A percentile compares a stretch with the other conserved stretches of the same genome.
Conservation (phyloP, 139 green algal genomes). For the Tetradesmus lagerheimii region DNA sequence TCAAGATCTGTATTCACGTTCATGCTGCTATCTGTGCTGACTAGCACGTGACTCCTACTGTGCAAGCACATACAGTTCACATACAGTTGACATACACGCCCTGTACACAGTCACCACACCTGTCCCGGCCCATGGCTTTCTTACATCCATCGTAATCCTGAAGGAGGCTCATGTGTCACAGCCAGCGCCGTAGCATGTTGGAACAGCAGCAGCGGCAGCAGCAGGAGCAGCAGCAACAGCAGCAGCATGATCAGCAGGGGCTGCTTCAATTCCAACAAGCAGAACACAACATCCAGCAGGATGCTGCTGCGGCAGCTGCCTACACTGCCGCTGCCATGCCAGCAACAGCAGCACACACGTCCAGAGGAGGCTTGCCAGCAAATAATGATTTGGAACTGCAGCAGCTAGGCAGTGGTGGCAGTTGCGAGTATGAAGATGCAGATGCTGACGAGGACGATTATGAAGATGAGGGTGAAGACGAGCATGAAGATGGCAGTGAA, state of each 20-base stretch:
- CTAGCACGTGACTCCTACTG: not conserved
- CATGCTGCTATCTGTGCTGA: no score
- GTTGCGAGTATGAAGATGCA: not conserved
- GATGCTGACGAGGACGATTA: not conserved
- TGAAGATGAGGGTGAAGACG: not conserved
- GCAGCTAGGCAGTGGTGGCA: not conserved
- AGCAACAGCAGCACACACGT: not conserved
- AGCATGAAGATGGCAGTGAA: not conserved
- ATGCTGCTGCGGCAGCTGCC: not conserved
- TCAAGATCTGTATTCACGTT: no score
- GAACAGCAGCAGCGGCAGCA: constrained; percentile 22
- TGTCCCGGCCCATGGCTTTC: no score
- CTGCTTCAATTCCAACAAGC: not conserved
- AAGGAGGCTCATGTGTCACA: not conserved
- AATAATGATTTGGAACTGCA: not conserved
- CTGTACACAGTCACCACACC: not conserved
- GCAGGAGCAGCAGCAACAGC: constrained; percentile 40
- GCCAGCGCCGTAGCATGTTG: not conserved
- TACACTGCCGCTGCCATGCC: not conserved
- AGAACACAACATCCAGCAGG: not conserved
- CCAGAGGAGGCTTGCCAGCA: not conserved
- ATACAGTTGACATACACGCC: not conserved
- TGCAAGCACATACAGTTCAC: not conserved
- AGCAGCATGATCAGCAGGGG: not conserved
- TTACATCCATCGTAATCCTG: no score